Conservation (phyloP, 768 basidiomycete species). For the Termitomyces sp. region DNA sequence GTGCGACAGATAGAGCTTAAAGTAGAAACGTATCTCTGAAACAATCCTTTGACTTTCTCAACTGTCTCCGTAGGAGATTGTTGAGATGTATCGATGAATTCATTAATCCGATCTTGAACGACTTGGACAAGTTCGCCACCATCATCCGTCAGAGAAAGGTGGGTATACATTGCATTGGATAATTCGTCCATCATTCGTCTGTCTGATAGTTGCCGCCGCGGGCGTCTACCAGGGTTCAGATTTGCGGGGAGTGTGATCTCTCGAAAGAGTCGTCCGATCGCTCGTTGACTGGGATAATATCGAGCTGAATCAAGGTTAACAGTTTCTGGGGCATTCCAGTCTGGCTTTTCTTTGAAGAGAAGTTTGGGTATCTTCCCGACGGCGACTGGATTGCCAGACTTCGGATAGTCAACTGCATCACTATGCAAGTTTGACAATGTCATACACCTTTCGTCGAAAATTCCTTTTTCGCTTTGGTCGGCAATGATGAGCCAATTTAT, state of each 20-base stretch:
- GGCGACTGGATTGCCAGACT: slow-evolving; percentile 44
- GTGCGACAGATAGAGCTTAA: slow-evolving; percentile 42
- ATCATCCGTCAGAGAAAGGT: slow-evolving; percentile 13
- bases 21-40: slow-evolving; percentile 37
- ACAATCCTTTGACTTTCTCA: slow-evolving; percentile 25
- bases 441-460: slow-evolving; percentile 47
- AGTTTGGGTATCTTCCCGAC: slow-evolving; percentile 34
- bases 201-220: slow-evolving; percentile 7
- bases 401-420: slow-evolving; percentile 63
- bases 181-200: slow-evolving; percentile 13
- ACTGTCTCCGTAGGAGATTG: slow-evolving; percentile 15
- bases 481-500: slow-evolving; percentile 62
- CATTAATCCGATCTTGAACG: slow-evolving; percentile 18
- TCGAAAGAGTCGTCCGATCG: slow-evolving; percentile 60
- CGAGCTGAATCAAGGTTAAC: slow-evolving; percentile 24
- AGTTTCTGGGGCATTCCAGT: slow-evolving; percentile 66
- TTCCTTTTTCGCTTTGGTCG: slow-evolving; percentile 42
- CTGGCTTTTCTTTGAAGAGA: slow-evolving; percentile 36
- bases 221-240: slow-evolving; percentile 6
- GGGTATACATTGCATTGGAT: slow-evolving; percentile 11
- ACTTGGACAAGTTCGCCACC: slow-evolving; percentile 17
- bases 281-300: slow-evolving; percentile 48
- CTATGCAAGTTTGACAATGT: slow-evolving; percentile 53
- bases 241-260: slow-evolving; percentile 44
- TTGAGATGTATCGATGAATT: slow-evolving; percentile 24